Evolutionary conservation across 768 basidiomycete species (phyloP), one percentile per base, ranked within the genome.

Genomic region (Tricholomella constricta): DNA sequence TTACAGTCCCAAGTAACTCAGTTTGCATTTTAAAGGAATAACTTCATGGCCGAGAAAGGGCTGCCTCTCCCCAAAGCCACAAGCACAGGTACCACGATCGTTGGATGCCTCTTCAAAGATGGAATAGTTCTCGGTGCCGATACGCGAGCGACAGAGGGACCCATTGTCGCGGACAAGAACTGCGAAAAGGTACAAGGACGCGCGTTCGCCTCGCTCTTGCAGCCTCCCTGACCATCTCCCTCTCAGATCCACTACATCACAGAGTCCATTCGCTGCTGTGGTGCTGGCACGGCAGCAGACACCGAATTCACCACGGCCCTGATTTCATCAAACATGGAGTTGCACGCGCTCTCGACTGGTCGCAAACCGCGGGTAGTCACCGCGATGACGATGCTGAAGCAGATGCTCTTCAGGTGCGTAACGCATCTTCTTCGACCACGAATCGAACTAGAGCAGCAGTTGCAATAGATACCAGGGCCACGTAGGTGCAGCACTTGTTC

Each of bases 311-410:
- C 86, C 29, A 98, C 97, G 42, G 93, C 92, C 12, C 81, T 94
- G 66, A 98, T 99, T 66, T 92, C 92, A 2, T 94, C 92, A 35
- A 97, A 97, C 72, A 91, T 99, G 71, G 92, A 94, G 69, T 78
- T 99, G 12, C 96, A 98, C 66, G 82, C 85, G 1, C 81, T 98
- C 26, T 88, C 90, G 15, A 94, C 91, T 26, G 95, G 94, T 20
- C 76, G 96, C 52, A 93, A 91, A 70, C 94, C 96, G 4, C 82
- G 88, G 54, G 94, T 99, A 17, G 93, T 96, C 45, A 97, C 97
- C 0, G 97, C 96, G 5, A 98, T 99, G 96, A 98, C 96, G 4
- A 91, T 98, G 93, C 77, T 98, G 59, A 98, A 98, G 72, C 95
- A 96, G 70, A 89, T 89, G 79, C 86, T 98, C 34, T 97, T 89